Evolutionary conservation across 139 green algal species (phyloP), one percentile per base, ranked within the genome.

Genomic region (Trebouxia sp.): DNA sequence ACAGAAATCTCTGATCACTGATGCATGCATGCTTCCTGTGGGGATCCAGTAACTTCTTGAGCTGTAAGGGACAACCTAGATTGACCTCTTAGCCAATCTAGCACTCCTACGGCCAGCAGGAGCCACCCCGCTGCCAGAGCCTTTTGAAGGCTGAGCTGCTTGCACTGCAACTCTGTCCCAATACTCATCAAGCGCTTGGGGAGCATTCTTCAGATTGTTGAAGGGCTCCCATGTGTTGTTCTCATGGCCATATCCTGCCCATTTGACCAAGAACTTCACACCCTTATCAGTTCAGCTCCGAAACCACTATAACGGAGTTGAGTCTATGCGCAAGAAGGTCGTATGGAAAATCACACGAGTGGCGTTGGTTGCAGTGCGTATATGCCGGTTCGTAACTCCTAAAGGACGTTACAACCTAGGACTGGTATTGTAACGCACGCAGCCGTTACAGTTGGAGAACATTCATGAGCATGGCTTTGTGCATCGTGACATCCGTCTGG

Each of bases 271-370:
- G 48, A 50, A 80, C 2, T 80, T 32, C 30, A n/a, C 26, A 10
- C 32, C 20, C 4, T 43, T 10, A 12, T 65, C 10, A 11, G 20
- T 38, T 9, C 24, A 84, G 24, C 0, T 56, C 3, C n/a, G n/a
- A n/a, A n/a, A n/a, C n/a, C n/a, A 89, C 51, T 0, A 1, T 7
- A 39, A 86, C 89, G 8, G 87, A 84, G 0, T 84, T 84, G 72
- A 89, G 67, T 5, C 17, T 89, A 6, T 42, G 43, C 6, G 87
- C 67, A 6, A 81, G 3, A 1, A 91, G 69, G 75, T 91, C 89
- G 1, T 0, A 1, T 1, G 47, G 43, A 22, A 82, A 77, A 24
- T 65, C n/a, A 24, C 85, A 35, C 3, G 41, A 76, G 38, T 85
- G 66, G 56, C 39, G 41, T 14, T 10, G 30, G 26, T 35, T 30